Conservation (phyloP, 306 rosid genomes). For the Cicer cuneatum region DNA sequence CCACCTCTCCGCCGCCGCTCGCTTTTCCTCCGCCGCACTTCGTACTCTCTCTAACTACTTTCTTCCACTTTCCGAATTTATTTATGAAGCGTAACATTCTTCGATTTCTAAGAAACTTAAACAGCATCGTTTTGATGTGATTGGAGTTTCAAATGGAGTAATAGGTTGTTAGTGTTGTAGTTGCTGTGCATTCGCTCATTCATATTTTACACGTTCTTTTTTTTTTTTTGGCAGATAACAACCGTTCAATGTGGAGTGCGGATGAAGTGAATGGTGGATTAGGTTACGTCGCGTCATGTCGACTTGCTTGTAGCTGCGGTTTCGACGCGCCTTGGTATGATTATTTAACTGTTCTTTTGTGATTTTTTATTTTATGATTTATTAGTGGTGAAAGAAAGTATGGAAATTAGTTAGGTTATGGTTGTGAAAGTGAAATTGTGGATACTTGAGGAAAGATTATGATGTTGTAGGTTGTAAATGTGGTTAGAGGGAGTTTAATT, state of each 20-base stretch:
- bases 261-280: slow-evolving; percentile 63
- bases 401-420: too few species aligned
- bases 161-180: not conserved
- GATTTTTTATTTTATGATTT: slow-evolving; percentile 10
- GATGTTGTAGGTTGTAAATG: too few species aligned
- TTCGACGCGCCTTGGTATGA: slow-evolving; percentile 65
- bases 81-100: not conserved
- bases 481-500: too few species aligned
- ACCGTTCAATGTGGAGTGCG: slow-evolving; percentile 76
- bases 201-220: not conserved
- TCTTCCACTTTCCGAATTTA: not conserved
- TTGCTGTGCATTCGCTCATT: not conserved
- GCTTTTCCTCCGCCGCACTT: slow-evolving; percentile 52
- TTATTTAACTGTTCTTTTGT: not conserved
- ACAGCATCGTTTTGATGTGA: slow-evolving; percentile 5
- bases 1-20: slow-evolving; percentile 57
- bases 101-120: not conserved
- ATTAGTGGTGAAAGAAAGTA: not conserved
- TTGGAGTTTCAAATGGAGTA: not conserved
- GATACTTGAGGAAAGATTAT: too few species aligned
- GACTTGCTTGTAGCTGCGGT: slow-evolving; percentile 57
- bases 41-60: slow-evolving; percentile 45
- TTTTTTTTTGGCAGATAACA: slow-evolving; percentile 48
- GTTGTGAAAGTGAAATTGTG: too few species aligned
- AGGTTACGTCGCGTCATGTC: slow-evolving; percentile 59